A percentile compares a stretch with the other conserved stretches of the same genome.
Conservation (phyloP, 805 yeast genomes). For the Wickerhamomyces xylosicus region DNA sequence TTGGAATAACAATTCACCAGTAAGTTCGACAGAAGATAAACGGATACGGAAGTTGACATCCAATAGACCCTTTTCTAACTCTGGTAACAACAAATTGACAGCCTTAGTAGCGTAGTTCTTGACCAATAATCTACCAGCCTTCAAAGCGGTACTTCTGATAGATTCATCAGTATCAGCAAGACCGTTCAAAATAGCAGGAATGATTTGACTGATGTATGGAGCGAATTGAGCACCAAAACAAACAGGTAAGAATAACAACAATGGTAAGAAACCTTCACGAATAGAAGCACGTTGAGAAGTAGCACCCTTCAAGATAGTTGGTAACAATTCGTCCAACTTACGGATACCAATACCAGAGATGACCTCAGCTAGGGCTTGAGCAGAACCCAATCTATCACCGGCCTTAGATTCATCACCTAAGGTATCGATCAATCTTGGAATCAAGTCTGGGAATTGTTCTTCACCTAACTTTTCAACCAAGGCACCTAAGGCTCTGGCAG, state of each 20-base stretch:
- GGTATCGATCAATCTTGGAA: conserved; percentile 68
- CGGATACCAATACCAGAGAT: conserved; percentile 82
- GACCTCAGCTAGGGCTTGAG: conserved; percentile 93
- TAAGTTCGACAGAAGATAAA: conserved; percentile 85
- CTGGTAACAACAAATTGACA: conserved; percentile 87
- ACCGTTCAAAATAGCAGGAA: conserved; percentile 88
- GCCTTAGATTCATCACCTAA: conserved; percentile 67
- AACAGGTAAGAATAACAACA: conserved; percentile 82
- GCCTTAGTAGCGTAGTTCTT: conserved; percentile 88
- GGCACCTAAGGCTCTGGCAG: conserved; percentile 94
- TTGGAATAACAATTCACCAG: conserved; percentile 91
- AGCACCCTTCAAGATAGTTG: conserved; percentile 66
- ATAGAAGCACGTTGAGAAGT: conserved; percentile 55
- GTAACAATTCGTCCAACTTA: conserved; percentile 83
- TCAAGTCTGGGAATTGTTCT: conserved; percentile 85
- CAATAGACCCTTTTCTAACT: conserved; percentile 80
- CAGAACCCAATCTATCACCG: conserved; percentile 94
- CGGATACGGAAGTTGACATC: conserved; percentile 81
- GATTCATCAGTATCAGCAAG: conserved; percentile 84
- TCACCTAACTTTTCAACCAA: conserved; percentile 95
- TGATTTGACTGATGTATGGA: conserved; percentile 74
- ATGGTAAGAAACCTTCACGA: conserved; percentile 89
- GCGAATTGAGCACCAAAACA: conserved; percentile 89
- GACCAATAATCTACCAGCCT: conserved; percentile 88
- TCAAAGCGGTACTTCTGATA: conserved; percentile 79